phyloP scores from a whole-genome alignment of 1,284 basidiomycete species.

The Moesziomyces sp. region DNA sequence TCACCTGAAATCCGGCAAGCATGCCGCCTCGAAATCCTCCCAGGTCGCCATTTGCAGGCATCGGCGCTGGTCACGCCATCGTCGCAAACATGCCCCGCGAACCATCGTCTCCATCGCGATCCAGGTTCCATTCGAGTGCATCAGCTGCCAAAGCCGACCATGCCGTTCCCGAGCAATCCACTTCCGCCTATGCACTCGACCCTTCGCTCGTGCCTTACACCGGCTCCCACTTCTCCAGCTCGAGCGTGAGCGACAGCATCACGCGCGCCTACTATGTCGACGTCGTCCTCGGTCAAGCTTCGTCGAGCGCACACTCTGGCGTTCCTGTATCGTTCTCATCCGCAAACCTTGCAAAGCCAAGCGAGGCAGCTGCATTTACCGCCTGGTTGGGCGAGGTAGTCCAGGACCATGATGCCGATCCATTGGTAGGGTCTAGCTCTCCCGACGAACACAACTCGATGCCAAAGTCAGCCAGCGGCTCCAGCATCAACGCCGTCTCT shows the following conservation, averaged over 20 bases:
- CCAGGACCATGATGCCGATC: constrained; percentile 45
- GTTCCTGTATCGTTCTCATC: constrained; percentile 11
- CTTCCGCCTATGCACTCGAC: not conserved
- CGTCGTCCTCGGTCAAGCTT: constrained; percentile 45
- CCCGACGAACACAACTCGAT: constrained; percentile 10
- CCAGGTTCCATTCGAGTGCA: constrained; percentile 1
- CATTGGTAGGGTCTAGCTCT: not conserved
- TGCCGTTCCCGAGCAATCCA: constrained; percentile 16
- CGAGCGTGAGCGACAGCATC: constrained; percentile 41
- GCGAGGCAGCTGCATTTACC: constrained; percentile 25
- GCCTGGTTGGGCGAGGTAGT: constrained; percentile 52
- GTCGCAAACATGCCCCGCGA: constrained; percentile 18
- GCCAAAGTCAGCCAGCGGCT: constrained; percentile 47
- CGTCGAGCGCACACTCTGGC: constrained; percentile 1
- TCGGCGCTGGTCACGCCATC: constrained; percentile 29
- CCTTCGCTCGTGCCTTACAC: constrained; percentile 9
- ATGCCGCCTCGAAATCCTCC: constrained; percentile 35
- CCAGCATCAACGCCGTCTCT: constrained; percentile 54
- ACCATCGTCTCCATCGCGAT: constrained; percentile 16
- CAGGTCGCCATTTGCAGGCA: constrained; percentile 39
- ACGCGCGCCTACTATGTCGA: constrained; percentile 50
- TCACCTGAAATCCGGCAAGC: too few species aligned
- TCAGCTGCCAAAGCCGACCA: constrained; percentile 5
- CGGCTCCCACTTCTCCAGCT: constrained; percentile 22
- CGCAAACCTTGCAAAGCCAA: constrained; percentile 4